These are phyloP conservation scores for Jackrogersella minutella DNA, from an alignment of 495 filamentous ascomycete species.

Conservation along the genomic window DNA sequence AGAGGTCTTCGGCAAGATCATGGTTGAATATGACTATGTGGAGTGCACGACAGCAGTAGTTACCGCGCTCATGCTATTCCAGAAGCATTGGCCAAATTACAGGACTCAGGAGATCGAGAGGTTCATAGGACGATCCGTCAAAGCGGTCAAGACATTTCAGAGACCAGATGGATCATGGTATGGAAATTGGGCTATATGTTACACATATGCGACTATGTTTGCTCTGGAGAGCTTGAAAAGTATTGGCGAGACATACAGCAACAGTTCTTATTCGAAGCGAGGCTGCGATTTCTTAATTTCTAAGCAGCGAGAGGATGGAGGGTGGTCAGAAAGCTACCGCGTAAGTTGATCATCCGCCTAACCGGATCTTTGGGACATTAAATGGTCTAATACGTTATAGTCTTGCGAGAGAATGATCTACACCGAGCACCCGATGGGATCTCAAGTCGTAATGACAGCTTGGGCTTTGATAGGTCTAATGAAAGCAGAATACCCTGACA, in stretches of 20 bases:
- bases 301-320: slow-evolving; percentile 85
- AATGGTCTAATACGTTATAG: slow-evolving; percentile 44
- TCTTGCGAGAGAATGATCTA: slow-evolving; percentile 64
- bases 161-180: slow-evolving; percentile 91
- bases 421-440: slow-evolving; percentile 60
- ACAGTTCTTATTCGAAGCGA: slow-evolving; percentile 70
- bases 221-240: slow-evolving; percentile 85
- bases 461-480: slow-evolving; percentile 89
- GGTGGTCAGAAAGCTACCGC: slow-evolving; percentile 95
- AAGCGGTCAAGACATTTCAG: slow-evolving; percentile 83
- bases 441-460: slow-evolving; percentile 91
- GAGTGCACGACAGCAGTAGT: slow-evolving; percentile 97
- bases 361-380: background rate
- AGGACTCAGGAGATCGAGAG: slow-evolving; percentile 74
- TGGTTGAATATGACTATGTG: slow-evolving; percentile 97
- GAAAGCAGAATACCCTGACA: slow-evolving; percentile 83
- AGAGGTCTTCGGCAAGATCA: slow-evolving; percentile 95
- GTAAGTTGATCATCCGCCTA: slow-evolving; percentile 61
- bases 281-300: slow-evolving; percentile 87
- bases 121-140: slow-evolving; percentile 74
- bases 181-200: slow-evolving; percentile 97
- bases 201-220: slow-evolving; percentile 96
- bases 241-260: slow-evolving; percentile 81
- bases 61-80: slow-evolving; percentile 86
- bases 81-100: slow-evolving; percentile 81